A percentile compares a stretch with the other conserved stretches of the same genome.
Conservation (phyloP, 129 eudicot genomes). For the Tagetes patula region DNA sequence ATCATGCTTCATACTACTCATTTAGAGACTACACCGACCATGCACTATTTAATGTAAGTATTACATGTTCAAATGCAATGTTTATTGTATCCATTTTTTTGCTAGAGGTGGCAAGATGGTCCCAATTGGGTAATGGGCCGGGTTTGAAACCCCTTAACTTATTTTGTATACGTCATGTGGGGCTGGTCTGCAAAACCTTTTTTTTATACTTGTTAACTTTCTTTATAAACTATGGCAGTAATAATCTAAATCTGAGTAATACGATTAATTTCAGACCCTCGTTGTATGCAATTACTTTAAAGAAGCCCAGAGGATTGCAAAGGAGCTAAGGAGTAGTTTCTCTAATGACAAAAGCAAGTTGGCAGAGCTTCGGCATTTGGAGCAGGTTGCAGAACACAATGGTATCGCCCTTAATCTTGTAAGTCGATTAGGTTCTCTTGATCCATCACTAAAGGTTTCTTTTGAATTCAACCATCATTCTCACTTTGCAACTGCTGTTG, state of each 20-base stretch:
- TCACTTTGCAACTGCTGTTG: slow-evolving; percentile 76
- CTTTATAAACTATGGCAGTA: not conserved
- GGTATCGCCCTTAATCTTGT: slow-evolving; percentile 72
- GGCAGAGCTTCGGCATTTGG: slow-evolving; percentile 72
- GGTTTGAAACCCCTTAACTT: not conserved
- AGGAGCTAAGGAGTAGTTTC: slow-evolving; percentile 67
- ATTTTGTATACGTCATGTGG: not conserved
- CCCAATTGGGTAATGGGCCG: not conserved
- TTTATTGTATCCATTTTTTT: not conserved
- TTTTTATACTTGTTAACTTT: not conserved
- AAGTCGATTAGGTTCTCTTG: slow-evolving; percentile 65
- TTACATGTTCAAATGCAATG: slow-evolving; percentile 7
- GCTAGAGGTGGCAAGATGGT: not conserved
- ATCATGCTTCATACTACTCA: slow-evolving; percentile 66
- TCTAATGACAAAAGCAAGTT: slow-evolving; percentile 58
- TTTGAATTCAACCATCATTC: slow-evolving; percentile 83
- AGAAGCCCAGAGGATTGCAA: slow-evolving; percentile 84
- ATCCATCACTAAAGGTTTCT: slow-evolving; percentile 73
- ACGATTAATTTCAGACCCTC: slow-evolving; percentile 39
- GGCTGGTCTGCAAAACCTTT: not conserved
- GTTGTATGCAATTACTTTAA: slow-evolving; percentile 68
- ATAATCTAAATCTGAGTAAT: not conserved
- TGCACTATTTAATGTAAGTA: slow-evolving; percentile 72
- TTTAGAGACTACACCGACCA: slow-evolving; percentile 66
- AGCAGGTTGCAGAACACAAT: slow-evolving; percentile 94